Evolutionary conservation across 2,329 filamentous ascomycete species (phyloP), one percentile per base, ranked within the genome.

Genomic region (Microdochium bolleyi): DNA sequence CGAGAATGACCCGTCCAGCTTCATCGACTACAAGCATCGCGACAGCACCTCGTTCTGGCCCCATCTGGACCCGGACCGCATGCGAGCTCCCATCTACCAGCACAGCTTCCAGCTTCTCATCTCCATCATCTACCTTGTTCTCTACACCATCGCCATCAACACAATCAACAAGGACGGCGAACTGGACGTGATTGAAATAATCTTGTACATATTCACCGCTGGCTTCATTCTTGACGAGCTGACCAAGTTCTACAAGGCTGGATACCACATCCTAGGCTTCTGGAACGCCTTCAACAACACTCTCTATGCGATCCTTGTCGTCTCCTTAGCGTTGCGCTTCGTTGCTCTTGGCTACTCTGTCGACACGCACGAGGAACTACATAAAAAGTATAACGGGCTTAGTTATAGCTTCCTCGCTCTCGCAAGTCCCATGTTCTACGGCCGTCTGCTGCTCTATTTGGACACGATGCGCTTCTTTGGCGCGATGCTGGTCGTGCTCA

Each of bases 401-500:
- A 92, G 88, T 65, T 99, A 99, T 71, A 95, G 96, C 70, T 91
- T 97, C 66, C 74, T 99, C 24, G 91, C 94, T 10, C 95, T 96
- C 67, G 85, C 86, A 2, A 92, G 94, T 0, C 94, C 94, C 0
- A 89, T 99, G 88, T 97, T 99, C 70, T 99, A 94, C 92, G 88
- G 85, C 64, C 87, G 94, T 3, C 78, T 99, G 54, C 73, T 99
- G 56, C 81, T 99, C 7, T 99, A 96, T 65, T 82, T 99, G 19
- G 94, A 99, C 70, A 89, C 88, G 32, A 83, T 95, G 77, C 85
- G 89, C 52, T 99, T 99, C 76, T 99, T 99, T 63, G 94, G 94
- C 24, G 91, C 92, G 50, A 99, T 99, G 94, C 81, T 99, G 1
- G 92, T 99, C 2, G 92, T 99, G 2, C 76, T 99, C 48, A 95